Evolutionary conservation across 2,329 filamentous ascomycete species (phyloP).

Genomic region (Biscogniauxia sp.): DNA sequence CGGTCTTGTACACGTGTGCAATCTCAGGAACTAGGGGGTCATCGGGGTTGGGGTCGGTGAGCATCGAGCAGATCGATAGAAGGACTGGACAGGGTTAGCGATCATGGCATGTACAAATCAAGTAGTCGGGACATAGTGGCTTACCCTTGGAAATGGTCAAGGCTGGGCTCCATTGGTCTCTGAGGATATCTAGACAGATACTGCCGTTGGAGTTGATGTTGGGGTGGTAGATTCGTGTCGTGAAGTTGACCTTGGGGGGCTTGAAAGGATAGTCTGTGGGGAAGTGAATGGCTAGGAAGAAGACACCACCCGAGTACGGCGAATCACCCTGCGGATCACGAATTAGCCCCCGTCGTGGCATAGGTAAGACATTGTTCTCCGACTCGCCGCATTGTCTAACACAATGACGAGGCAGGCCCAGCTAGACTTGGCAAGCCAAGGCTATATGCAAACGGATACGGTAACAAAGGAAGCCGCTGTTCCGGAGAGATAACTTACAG

Average conservation of each 20-base stretch:
- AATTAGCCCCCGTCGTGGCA: conserved; percentile 29
- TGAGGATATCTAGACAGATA: conserved; percentile 96
- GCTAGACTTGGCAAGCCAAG: conserved; percentile 1
- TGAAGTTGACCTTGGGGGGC: conserved; percentile 99
- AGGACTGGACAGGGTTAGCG: conserved; percentile 60
- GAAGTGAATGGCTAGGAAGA: conserved; percentile 99
- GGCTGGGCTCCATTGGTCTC: conserved; percentile 98
- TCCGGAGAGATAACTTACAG: conserved; percentile 61
- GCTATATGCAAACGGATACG: background rate
- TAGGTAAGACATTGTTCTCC: background rate
- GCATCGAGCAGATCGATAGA: conserved; percentile 98
- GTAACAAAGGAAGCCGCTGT: background rate
- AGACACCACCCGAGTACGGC: conserved; percentile 96
- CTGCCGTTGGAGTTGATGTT: conserved; percentile 99
- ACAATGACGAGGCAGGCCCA: background rate
- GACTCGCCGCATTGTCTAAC: background rate
- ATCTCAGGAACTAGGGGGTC: conserved; percentile 98
- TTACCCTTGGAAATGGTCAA: conserved; percentile 97
- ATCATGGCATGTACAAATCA: background rate
- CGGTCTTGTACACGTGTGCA: conserved; percentile 99
- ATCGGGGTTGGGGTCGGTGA: conserved; percentile 98
- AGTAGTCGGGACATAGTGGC: conserved; percentile 16
- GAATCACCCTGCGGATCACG: conserved; percentile 71
- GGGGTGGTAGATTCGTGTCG: conserved; percentile 98
- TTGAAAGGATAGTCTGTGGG: conserved; percentile 99